Conservation (phyloP, 139 green algal species). For the Helicosporidium sp. region DNA sequence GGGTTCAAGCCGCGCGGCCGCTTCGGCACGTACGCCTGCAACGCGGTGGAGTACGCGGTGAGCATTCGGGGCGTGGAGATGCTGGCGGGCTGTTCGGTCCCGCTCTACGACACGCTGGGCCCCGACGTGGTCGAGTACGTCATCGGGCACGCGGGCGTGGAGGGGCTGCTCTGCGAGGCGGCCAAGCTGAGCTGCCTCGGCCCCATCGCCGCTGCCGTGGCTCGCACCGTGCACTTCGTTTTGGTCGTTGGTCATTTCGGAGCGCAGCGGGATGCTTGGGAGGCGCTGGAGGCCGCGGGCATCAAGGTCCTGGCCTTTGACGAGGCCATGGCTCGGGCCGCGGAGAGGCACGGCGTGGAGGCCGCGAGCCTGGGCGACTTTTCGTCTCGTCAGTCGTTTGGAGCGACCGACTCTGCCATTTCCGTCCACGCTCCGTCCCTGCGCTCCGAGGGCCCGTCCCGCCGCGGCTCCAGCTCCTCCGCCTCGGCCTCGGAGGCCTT, state of each 20-base stretch:
- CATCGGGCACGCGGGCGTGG: slow-evolving; percentile 45
- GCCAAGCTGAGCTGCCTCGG: background rate
- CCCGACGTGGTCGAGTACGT: slow-evolving; percentile 79
- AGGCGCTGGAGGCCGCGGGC: slow-evolving; percentile 2
- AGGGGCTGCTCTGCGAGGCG: background rate
- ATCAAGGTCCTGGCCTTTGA: slow-evolving; percentile 32
- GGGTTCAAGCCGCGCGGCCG: slow-evolving; percentile 19
- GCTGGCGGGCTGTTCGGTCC: slow-evolving; percentile 31
- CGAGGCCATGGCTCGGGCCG: slow-evolving; percentile 40
- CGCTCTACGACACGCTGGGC: slow-evolving; percentile 83
- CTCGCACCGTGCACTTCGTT: background rate
- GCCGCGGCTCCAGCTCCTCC: too few species aligned
- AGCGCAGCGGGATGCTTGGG: too few species aligned
- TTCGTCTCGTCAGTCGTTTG: too few species aligned
- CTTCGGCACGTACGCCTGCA: slow-evolving; percentile 57
- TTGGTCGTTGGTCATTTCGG: too few species aligned
- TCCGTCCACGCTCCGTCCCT: too few species aligned
- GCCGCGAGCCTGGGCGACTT: too few species aligned
- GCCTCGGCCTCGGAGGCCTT: too few species aligned
- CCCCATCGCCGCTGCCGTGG: slow-evolving; percentile 1
- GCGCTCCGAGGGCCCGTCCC: too few species aligned
- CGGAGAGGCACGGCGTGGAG: slow-evolving; percentile 15
- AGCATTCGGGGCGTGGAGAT: slow-evolving; percentile 46
- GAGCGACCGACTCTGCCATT: too few species aligned
- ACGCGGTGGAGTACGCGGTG: slow-evolving; percentile 79